phyloP scores from a whole-genome alignment of 2,329 filamentous ascomycete genomes.

The Thielaviopsis euricoi region DNA sequence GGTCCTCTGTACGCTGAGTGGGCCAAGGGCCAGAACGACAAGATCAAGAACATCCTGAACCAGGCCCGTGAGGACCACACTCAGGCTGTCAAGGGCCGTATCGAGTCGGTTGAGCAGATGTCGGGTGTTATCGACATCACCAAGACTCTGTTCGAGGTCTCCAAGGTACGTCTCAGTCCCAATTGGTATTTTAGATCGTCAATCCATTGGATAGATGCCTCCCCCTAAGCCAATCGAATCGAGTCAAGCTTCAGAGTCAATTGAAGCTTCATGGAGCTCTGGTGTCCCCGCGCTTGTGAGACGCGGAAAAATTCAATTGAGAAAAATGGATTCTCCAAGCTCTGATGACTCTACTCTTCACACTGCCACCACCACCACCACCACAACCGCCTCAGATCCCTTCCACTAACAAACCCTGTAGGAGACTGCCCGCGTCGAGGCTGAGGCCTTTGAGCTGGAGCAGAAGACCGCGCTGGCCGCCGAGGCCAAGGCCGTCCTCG shows the following conservation, averaged over 20 bases:
- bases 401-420: conserved; percentile 21
- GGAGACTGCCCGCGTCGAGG: conserved; percentile 95
- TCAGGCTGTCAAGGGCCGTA: conserved; percentile 83
- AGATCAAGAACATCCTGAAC: conserved; percentile 92
- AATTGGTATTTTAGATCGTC: neutral
- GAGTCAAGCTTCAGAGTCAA: neutral
- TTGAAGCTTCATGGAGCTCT: too few relatives aligned
- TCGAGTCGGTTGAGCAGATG: conserved; percentile 89
- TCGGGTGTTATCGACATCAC: conserved; percentile 88
- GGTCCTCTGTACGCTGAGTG: conserved; percentile 86
- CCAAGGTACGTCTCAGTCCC: conserved; percentile 55
- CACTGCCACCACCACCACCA: neutral
- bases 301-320: too few relatives aligned
- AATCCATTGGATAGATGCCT: too few relatives aligned
- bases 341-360: neutral
- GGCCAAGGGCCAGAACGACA: conserved; percentile 75
- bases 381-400: neutral
- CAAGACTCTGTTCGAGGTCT: conserved; percentile 93
- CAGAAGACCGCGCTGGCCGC: conserved; percentile 82
- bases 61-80: conserved; percentile 88
- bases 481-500: conserved; percentile 89
- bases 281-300: too few relatives aligned
- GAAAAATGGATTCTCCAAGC: neutral
- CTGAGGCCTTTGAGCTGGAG: conserved; percentile 91
- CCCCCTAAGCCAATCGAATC: neutral